These are phyloP conservation scores for Mycena alexandri DNA, from an alignment of 768 basidiomycete genomes.

Conservation along the genomic window DNA sequence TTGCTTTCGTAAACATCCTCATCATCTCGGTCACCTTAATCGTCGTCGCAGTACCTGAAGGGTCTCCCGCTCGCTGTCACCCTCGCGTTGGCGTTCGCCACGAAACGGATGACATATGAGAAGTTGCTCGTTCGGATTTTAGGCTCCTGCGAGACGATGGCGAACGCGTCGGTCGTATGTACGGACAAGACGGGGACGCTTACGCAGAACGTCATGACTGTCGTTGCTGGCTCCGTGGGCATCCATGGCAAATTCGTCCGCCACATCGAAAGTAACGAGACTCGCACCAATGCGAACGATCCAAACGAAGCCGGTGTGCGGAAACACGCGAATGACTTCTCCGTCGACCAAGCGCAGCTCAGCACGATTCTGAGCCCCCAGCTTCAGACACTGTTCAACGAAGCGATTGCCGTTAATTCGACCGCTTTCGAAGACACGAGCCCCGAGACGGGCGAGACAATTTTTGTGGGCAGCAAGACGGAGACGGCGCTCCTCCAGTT, in stretches of 20 bases:
- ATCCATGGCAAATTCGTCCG: constrained; percentile 95
- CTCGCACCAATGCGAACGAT: constrained; percentile 77
- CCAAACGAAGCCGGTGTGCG: constrained; percentile 55
- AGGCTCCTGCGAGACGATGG: constrained; percentile 99
- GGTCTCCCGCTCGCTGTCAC: constrained; percentile 96
- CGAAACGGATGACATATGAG: constrained; percentile 97
- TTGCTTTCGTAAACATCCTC: constrained; percentile 91
- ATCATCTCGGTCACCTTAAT: constrained; percentile 96
- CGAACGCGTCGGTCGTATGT: constrained; percentile 95
- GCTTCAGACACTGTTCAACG: constrained; percentile 79
- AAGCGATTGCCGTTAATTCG: constrained; percentile 90
- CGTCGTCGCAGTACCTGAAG: constrained; percentile 91
- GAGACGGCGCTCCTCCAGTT: constrained; percentile 93
- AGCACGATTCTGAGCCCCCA: constrained; percentile 72
- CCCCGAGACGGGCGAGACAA: constrained; percentile 65
- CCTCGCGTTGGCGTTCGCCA: constrained; percentile 95
- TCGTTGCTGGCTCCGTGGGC: constrained; percentile 96
- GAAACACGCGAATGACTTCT: constrained; percentile 80
- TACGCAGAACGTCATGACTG: constrained; percentile 94
- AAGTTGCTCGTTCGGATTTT: constrained; percentile 96
- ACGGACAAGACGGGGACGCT: constrained; percentile 98
- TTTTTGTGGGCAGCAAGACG: constrained; percentile 94
- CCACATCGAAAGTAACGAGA: constrained; percentile 75
- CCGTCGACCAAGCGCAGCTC: constrained; percentile 83
- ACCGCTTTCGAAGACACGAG: constrained; percentile 93